phyloP scores from a whole-genome alignment of 306 rosid genomes.

The Lagenaria siceraria region DNA sequence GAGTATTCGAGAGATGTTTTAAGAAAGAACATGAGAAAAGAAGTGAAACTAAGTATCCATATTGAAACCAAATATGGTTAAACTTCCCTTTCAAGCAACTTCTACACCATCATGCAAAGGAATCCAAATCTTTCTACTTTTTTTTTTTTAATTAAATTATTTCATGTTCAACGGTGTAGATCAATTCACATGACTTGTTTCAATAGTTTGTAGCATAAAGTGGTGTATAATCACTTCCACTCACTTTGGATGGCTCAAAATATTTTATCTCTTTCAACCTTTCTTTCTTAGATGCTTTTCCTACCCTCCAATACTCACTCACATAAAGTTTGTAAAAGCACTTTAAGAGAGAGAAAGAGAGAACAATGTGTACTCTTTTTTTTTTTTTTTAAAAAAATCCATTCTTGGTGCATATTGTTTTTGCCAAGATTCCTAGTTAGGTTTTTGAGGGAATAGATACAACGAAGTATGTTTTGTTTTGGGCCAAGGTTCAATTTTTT shows the following conservation, averaged over 20 bases:
- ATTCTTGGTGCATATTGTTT: neutral
- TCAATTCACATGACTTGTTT: constrained; percentile 25
- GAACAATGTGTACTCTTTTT: neutral
- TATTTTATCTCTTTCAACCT: constrained; percentile 12
- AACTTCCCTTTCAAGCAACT: constrained; percentile 3
- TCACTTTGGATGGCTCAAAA: constrained; percentile 37
- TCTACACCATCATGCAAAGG: constrained; percentile 11
- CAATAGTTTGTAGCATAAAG: constrained; percentile 19
- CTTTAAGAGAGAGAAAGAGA: constrained; percentile 20
- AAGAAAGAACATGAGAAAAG: neutral
- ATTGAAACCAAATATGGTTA: neutral
- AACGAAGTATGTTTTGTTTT: neutral
- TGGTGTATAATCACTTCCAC: constrained; percentile 2
- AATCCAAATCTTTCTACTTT: constrained; percentile 10
- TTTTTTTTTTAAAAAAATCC: neutral
- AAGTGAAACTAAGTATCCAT: neutral
- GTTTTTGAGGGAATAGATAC: neutral
- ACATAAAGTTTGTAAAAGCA: constrained; percentile 30
- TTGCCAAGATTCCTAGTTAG: constrained; percentile 7
- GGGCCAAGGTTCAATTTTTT: neutral
- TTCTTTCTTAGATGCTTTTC: constrained; percentile 25
- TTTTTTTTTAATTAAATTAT: neutral
- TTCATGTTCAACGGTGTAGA: constrained; percentile 21
- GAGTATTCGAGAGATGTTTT: neutral
- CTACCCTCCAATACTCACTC: constrained; percentile 25